Conservation (phyloP, 1,284 basidiomycete genomes). For the Malassezia yamatoensis region DNA sequence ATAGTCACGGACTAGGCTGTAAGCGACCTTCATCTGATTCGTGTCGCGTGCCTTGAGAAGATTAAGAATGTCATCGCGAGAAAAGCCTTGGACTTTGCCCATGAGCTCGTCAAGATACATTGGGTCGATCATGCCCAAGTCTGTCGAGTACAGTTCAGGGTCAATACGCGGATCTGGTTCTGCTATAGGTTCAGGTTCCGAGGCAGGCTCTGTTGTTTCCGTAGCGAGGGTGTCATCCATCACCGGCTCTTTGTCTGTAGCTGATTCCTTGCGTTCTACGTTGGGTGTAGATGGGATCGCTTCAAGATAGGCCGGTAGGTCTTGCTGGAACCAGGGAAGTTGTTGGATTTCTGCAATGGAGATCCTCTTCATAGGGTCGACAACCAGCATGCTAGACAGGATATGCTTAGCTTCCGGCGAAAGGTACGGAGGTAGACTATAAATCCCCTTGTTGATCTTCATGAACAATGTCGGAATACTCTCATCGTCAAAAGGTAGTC, state of each 20-base stretch:
- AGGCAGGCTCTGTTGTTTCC: neutral
- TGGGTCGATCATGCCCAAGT: conserved; percentile 75
- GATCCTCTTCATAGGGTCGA: conserved; percentile 47
- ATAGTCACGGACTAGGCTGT: conserved; percentile 84
- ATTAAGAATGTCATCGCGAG: conserved; percentile 73
- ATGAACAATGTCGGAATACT: conserved; percentile 48
- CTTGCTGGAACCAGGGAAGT: conserved; percentile 45
- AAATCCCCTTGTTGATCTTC: conserved; percentile 47
- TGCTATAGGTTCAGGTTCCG: neutral
- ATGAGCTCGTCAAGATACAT: conserved; percentile 76
- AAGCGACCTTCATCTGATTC: conserved; percentile 92
- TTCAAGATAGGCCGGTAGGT: conserved; percentile 49
- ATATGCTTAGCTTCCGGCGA: conserved; percentile 41
- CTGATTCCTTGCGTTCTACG: conserved; percentile 22
- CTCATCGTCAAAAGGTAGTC: conserved; percentile 46
- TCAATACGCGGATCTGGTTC: neutral
- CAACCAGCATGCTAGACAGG: conserved; percentile 44
- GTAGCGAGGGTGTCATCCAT: conserved; percentile 15
- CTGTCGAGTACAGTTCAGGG: conserved; percentile 25
- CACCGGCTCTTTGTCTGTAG: conserved; percentile 10
- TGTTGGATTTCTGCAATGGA: conserved; percentile 43
- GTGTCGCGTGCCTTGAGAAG: conserved; percentile 73
- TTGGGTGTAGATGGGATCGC: conserved; percentile 69
- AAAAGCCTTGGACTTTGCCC: conserved; percentile 63
- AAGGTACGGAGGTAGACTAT: conserved; percentile 39